Conservation (phyloP, 768 basidiomycete species). For the Tephrocybe sp. region DNA sequence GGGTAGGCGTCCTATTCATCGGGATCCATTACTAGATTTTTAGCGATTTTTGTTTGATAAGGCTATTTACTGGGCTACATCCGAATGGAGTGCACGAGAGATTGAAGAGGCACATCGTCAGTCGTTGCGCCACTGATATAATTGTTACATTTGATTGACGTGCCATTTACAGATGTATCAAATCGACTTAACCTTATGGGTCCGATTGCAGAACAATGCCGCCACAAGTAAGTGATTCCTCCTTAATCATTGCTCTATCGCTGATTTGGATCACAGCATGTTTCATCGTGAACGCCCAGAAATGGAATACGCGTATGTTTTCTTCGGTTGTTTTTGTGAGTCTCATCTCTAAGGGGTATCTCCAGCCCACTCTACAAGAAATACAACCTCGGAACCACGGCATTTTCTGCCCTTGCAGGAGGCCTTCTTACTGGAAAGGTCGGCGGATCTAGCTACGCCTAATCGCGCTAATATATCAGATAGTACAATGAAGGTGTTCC, state of each 20-base stretch:
- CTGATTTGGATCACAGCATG: constrained; percentile 45
- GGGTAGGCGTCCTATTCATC: constrained; percentile 34
- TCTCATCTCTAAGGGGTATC: too few relatives aligned
- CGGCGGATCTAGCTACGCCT: not conserved
- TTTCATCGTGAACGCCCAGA: constrained; percentile 76
- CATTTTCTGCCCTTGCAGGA: constrained; percentile 66
- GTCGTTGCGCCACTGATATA: constrained; percentile 16
- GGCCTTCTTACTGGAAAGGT: constrained; percentile 80
- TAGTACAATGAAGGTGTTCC: constrained; percentile 76
- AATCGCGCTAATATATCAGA: constrained; percentile 11
- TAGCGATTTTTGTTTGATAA: too few relatives aligned
- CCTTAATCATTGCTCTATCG: not conserved
- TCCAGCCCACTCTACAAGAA: constrained; percentile 58
- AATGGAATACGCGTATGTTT: constrained; percentile 61
- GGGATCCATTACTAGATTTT: too few relatives aligned
- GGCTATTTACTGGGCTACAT: constrained; percentile 65
- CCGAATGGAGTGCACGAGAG: constrained; percentile 72
- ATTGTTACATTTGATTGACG: not conserved
- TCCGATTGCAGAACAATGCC: constrained; percentile 74
- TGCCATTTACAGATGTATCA: constrained; percentile 50
- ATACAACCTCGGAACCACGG: constrained; percentile 63
- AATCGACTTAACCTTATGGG: constrained; percentile 58
- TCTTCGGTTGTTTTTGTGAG: not conserved
- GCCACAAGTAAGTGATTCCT: constrained; percentile 48
- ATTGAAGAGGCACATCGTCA: constrained; percentile 65